Evolutionary conservation across 805 yeast genomes (phyloP).

Genomic region (Pichia pseudocactophila): DNA sequence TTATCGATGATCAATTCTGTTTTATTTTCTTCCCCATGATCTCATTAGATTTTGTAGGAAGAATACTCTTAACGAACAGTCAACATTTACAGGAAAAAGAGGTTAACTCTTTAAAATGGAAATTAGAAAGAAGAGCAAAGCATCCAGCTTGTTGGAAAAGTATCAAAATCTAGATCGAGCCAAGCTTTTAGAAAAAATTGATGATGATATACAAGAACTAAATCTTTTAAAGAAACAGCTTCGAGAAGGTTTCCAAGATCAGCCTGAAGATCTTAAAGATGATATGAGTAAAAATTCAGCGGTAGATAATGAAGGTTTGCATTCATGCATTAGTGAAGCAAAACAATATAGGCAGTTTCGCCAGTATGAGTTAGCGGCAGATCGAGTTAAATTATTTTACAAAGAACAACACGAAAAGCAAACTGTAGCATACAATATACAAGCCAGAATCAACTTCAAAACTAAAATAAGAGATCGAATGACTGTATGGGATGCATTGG

Average conservation of each 20-base stretch:
- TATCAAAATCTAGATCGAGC: conserved; percentile 26
- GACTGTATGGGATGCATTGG: conserved; percentile 66
- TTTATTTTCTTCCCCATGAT: no score
- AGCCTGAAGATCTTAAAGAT: conserved; percentile 1
- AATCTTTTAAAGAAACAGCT: conserved; percentile 26
- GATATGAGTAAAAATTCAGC: conserved; percentile 12
- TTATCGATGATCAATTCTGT: no score
- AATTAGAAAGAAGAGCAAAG: not conserved
- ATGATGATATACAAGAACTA: conserved; percentile 36
- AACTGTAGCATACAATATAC: conserved; percentile 64
- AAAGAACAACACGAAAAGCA: conserved; percentile 61
- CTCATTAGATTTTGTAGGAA: no score
- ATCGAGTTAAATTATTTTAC: conserved; percentile 57
- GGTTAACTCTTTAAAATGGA: not conserved
- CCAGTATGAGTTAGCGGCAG: conserved; percentile 62
- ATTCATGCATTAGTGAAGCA: conserved; percentile 15
- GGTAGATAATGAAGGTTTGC: conserved; percentile 17
- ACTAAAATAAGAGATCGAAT: conserved; percentile 56
- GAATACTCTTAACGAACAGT: no score
- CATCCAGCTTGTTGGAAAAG: not conserved
- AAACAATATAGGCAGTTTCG: conserved; percentile 50
- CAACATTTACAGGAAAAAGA: no score
- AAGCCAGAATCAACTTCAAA: conserved; percentile 63
- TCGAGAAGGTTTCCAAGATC: conserved; percentile 6
- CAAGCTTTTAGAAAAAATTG: conserved; percentile 31